Evolutionary conservation across 495 filamentous ascomycete genomes (phyloP), one percentile per base, ranked within the genome.

Genomic region (Penicillium chermesinum): DNA sequence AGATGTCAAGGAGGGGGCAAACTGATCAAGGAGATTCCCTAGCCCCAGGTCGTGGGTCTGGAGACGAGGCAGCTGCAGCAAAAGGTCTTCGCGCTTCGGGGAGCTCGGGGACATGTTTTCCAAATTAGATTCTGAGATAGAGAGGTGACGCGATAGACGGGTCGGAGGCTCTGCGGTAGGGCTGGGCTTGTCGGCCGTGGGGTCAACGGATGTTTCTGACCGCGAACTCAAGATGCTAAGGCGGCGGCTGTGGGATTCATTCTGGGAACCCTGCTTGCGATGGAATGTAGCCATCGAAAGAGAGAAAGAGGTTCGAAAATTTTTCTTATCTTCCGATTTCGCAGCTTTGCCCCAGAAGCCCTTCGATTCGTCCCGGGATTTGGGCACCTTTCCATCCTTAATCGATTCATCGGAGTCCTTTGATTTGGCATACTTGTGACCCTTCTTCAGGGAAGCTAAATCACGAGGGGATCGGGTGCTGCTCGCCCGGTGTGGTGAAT

Each of bases 61-160:
- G 6, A 74, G 57, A 43, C 65, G 66, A 12, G 71, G 67, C 17
- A 70, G 52, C 48, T 66, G 61, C 22, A 62, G 49, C 13, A 58
- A 61, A 32, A 67, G 45, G 25, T 61, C 54, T 39, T 46, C 34
- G 15, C 54, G 39, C 48, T 65, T 49, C 48, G 52, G n/a, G 51
- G 50, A 36, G 13, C 17, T 15, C 10, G 27, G 16, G 15, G 22
- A 16, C 1, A 46, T 8, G 51, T 39, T 32, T 22, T 54, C 52
- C 16, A 50, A 27, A 15, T 36, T 46, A 15, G 38, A 44, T 40
- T 58, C 38, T 18, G 51, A 55, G 37, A 50, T 34, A 17, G 54
- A 53, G 27, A 34, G 41, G 36, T 50, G 52, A 41, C 34, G 43
- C 13, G 39, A 52, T 19, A 44, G 45, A 19, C 52, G 47, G 32